A percentile compares a stretch with the other conserved stretches of the same genome.
These are phyloP conservation scores for Calonectria fujianensis DNA, from an alignment of 2,329 filamentous ascomycete species.

Conservation along the genomic window DNA sequence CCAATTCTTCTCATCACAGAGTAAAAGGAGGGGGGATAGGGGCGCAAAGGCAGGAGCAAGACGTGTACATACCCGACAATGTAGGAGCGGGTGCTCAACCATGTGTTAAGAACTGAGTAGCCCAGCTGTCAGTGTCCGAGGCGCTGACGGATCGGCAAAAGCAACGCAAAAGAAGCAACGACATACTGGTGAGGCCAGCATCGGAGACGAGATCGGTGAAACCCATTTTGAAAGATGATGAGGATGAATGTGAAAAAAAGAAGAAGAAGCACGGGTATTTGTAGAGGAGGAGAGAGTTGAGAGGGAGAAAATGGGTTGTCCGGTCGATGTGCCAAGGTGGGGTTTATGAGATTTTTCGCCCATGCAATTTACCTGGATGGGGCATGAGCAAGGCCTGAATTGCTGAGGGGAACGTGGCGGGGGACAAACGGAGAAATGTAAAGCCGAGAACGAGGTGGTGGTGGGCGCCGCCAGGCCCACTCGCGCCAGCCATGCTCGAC, in stretches of 20 bases:
- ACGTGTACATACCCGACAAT: slow-evolving; percentile 82
- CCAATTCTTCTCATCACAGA: slow-evolving; percentile 88
- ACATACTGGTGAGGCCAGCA: slow-evolving; percentile 73
- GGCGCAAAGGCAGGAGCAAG: slow-evolving; percentile 1
- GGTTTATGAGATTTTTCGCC: slow-evolving; percentile 65
- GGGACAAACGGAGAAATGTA: slow-evolving; percentile 44
- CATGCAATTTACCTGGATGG: slow-evolving; percentile 54
- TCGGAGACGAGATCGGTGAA: slow-evolving; percentile 81
- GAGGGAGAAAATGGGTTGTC: slow-evolving; percentile 60
- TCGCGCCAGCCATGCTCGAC: slow-evolving; percentile 53
- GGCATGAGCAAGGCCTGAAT: slow-evolving; percentile 46
- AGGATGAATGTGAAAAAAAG: slow-evolving; percentile 49
- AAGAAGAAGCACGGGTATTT: slow-evolving; percentile 53
- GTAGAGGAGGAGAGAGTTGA: slow-evolving; percentile 56
- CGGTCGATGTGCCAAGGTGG: slow-evolving; percentile 62
- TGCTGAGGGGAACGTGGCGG: slow-evolving; percentile 50
- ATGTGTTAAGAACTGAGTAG: slow-evolving; percentile 80
- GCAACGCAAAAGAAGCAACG: slow-evolving; percentile 51
- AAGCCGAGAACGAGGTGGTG: slow-evolving; percentile 41
- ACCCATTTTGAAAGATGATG: slow-evolving; percentile 74
- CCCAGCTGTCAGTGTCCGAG: slow-evolving; percentile 59
- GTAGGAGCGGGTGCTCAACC: slow-evolving; percentile 85
- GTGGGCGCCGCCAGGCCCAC: slow-evolving; percentile 27
- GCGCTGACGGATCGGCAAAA: slow-evolving; percentile 52
- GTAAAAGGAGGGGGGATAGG: slow-evolving; percentile 27